Base-by-base conservation (phyloP, 768 basidiomycete genomes). In the Cyclocybe aegerita region DNA sequence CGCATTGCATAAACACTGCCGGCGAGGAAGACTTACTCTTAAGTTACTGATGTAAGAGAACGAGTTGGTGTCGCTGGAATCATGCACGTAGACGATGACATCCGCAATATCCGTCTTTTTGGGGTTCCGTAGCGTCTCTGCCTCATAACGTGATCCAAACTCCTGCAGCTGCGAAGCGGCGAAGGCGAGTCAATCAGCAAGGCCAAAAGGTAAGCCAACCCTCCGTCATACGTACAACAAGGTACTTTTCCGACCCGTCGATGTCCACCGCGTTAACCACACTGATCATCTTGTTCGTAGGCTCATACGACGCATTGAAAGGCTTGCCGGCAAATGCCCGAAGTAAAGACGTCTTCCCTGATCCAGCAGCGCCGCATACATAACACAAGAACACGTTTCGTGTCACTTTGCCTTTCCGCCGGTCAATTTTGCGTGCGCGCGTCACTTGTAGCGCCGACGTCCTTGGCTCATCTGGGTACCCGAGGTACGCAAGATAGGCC, bases 41-140 rank as follows among this genome's bases (percentile, higher is more conserved):
- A 98, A 74, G 71, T 96, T 97, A 60, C 93, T 95, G 66, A 99
- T 93, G 70, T 98, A 97, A 41, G 93, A 95, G 67, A 99, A 99
- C 8, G 93, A 97, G 70, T 99, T 98, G 36, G 96, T 98, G 65
- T 99, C 96, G 64, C 92, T 94, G 41, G 95, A 98, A 70, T 99
- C 96, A 62, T 98, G 86, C 31, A 98, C 93, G 65, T 96, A 98
- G 55, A 95, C 81, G 53, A 98, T 90, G 37, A 98, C 91, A 69
- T 99, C 96, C 14, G 91, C 92, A 39, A 90, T 71, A 65, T 97
- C 95, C 31, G 86, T 85, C 72, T 94, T 97, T 74, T 93, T 96
- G 35, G 85, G 77, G 66, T 88, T 93, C 53, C 94, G 82, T 49
- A 98, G 72, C 8, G 83, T 86, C 67, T 98, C 96, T 0, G 90